phyloP scores from a whole-genome alignment of 495 filamentous ascomycete species.

The Hypoxylon trugodes region DNA sequence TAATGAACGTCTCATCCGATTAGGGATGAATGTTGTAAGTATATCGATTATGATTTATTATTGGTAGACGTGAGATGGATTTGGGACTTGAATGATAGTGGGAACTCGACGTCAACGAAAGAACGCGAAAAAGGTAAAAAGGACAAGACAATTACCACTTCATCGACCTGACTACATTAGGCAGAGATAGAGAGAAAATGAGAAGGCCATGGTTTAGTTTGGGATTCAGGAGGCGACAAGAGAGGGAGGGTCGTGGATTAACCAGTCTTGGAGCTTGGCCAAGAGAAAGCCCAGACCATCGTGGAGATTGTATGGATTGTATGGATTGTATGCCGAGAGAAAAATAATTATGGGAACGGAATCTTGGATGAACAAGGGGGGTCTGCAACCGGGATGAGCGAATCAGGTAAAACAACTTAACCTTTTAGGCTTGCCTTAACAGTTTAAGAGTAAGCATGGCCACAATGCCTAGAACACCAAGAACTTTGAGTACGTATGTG shows the following conservation, averaged over 20 bases:
- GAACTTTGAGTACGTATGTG: conserved; percentile 1
- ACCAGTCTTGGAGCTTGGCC: conserved; percentile 11
- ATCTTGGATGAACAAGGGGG: conserved; percentile 1
- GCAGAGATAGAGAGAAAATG: conserved; percentile 16
- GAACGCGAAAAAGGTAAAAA: conserved; percentile 11
- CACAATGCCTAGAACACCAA: conserved; percentile 37
- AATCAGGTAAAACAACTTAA: background rate
- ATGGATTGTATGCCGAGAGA: conserved; percentile 21
- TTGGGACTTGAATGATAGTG: conserved; percentile 41
- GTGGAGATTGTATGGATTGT: conserved; percentile 30
- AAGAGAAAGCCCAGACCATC: conserved; percentile 34
- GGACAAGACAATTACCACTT: conserved; percentile 18
- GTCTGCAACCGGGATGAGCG: conserved; percentile 1
- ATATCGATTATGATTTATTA: conserved; percentile 11
- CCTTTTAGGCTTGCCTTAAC: background rate
- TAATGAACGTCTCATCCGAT: conserved; percentile 17
- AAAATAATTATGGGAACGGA: too few relatives aligned
- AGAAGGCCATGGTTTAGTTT: conserved; percentile 24
- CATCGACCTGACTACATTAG: conserved; percentile 13
- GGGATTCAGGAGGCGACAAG: conserved; percentile 37
- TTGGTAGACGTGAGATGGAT: conserved; percentile 22
- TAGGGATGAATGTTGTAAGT: conserved; percentile 7
- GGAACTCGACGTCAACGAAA: conserved; percentile 41
- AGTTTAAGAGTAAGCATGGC: conserved; percentile 25
- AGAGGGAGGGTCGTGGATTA: conserved; percentile 15